Evolutionary conservation across 371 early-diverging fungal species (phyloP), one percentile per base, ranked within the genome.

Genomic region (Lichtheimia hyalospora): DNA sequence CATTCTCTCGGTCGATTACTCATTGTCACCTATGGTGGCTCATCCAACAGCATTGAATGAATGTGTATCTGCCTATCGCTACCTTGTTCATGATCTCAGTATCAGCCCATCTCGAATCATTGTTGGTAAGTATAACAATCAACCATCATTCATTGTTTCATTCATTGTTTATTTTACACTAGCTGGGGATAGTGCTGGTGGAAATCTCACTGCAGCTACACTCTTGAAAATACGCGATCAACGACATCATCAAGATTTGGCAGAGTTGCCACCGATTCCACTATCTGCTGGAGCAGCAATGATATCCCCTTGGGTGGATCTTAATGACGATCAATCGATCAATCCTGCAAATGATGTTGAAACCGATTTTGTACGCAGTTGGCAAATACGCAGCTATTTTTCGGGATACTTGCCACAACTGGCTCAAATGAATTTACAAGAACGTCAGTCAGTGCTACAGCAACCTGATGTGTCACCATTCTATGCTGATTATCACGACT

Each of bases 161-260:
- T 12, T 10, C 0, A 21, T 12, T 8, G 0, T 5, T 16, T 16
- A 16, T 56, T 16, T 28, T 52, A 12, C 28, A n/a, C 20, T 62
- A 70, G 75, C 66, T 49, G 72, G 75, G 1, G 75, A 75, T 40
- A 68, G 68, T 56, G 66, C 70, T 3, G 75, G 75, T 40, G 75
- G 70, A 4, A 68, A 67, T 46, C 46, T 75, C 15, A 64, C 65
- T 0, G 61, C 67, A 13, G 48, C 40, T 10, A 40, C 51, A 15
- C 43, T 72, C 5, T 16, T 64, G 23, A 21, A 49, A 20, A 20
- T 64, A 3, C 61, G 60, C 6, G 44, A 66, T 48, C 59, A 68
- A 44, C 67, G 67, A 16, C 46, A 27, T 5, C 34, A 58, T 34
- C 28, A 42, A 6, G 49, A 23, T 2, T 28, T 54, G 3, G 60